Base-by-base conservation (phyloP, 2,329 filamentous ascomycete genomes). In the Trichoderma sp. region DNA sequence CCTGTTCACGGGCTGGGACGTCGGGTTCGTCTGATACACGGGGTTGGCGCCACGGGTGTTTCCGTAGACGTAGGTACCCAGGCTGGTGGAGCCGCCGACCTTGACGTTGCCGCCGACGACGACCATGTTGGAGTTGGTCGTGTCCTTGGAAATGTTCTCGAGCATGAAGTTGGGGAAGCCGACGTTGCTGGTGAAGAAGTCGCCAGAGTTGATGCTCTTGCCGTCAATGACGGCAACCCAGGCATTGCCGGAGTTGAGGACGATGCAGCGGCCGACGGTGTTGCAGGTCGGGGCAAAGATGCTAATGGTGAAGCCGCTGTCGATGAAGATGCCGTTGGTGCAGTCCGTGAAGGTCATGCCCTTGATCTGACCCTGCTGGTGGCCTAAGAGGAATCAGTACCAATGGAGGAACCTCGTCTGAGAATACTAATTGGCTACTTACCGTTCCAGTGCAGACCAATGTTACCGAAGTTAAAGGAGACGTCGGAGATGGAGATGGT, bases 361-460 rank as follows among this genome's bases (percentile, higher is more conserved):
- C 64, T 66, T 66, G 47, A 66, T 51, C 43, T 66, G 64, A 21
- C 64, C 64, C 58, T 66, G 64, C n/a, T 66, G 64, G 34, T 51
- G 34, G 17, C 64, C 63, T 65, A n/a, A 26, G 19, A 14, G 17
- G 39, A 5, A 14, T 58, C 15, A 56, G 60, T 48, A 3, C 14
- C 12, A 2, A 14, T 39, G 7, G 17, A 5, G n/a, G 19, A 10
- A 17, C n/a, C 1, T n/a, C 10, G 2, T 10, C 7, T 7, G 17
- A 14, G 24, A 14, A 17, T 34, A 5, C 41, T 14, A 21, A 39
- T 17, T n/a, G 14, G 43, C 41, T 21, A 39, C 63, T 47, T 64
- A 66, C 68, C 68, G 41, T 39, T 67, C 68, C 68, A 69, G 51
- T 69, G 68, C 66, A 69, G 52, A 19, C 68, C 68, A 57, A 69